Evolutionary conservation across 192 early-diverging fungal genomes (phyloP).

Genomic region (Linnemannia schmuckeri): DNA sequence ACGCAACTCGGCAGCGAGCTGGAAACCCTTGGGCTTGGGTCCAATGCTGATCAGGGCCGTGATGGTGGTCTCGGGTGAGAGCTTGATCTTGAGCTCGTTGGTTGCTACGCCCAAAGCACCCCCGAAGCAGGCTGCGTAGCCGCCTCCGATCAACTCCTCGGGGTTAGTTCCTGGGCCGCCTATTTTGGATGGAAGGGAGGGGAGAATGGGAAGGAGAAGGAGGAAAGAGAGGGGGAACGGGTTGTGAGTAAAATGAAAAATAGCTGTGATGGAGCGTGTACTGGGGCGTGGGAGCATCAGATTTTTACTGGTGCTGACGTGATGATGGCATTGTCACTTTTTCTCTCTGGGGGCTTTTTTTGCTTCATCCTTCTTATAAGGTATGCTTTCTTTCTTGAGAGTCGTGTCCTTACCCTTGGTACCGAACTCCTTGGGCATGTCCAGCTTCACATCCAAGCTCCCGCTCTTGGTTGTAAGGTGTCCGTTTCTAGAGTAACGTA

Average conservation of each 20-base stretch:
- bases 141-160: conserved; percentile 69
- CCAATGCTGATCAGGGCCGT: conserved; percentile 64
- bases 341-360: too few species aligned
- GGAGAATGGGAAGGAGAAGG: background rate
- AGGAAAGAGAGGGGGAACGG: too few species aligned
- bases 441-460: conserved; percentile 62
- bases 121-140: conserved; percentile 72
- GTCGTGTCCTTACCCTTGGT: conserved; percentile 24
- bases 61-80: conserved; percentile 61
- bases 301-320: background rate
- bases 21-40: conserved; percentile 64
- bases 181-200: background rate
- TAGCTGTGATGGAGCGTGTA: background rate
- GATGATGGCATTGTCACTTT: background rate
- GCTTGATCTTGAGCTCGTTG: conserved; percentile 58
- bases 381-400: background rate
- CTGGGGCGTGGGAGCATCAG: background rate
- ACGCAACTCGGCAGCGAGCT: conserved; percentile 64
- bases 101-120: conserved; percentile 68
- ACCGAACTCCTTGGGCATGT: conserved; percentile 68
- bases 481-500: conserved; percentile 58
- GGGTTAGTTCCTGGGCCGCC: conserved; percentile 70
- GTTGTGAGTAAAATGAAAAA: background rate
- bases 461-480: conserved; percentile 67
- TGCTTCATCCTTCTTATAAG: background rate